phyloP scores from a whole-genome alignment of 345 rosid genomes.

The Reutealis trisperma region DNA sequence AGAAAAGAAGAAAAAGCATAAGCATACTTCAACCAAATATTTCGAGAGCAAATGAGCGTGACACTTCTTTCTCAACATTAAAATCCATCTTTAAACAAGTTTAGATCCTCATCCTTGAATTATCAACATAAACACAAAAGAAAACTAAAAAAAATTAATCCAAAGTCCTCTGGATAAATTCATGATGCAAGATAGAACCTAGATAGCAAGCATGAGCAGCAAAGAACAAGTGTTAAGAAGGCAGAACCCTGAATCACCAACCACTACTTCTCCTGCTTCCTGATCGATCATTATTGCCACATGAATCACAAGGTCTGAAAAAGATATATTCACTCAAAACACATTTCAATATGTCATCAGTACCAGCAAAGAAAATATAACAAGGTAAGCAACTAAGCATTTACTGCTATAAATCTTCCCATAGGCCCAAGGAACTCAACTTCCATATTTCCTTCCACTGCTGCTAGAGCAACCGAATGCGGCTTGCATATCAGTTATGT shows the following conservation, averaged over 20 bases:
- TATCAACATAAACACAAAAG: too few species aligned
- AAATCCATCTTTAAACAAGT: too few species aligned
- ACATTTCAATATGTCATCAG: not conserved
- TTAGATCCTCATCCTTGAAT: too few species aligned
- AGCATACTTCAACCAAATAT: too few species aligned
- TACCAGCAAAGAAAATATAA: not conserved
- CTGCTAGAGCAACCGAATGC: not conserved
- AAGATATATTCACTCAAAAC: not conserved
- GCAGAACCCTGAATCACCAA: constrained; percentile 6
- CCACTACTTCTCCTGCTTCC: not conserved
- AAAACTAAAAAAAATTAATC: too few species aligned
- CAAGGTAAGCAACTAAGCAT: not conserved
- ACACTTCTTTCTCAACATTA: too few species aligned
- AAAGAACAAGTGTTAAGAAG: not conserved
- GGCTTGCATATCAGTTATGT: too few species aligned
- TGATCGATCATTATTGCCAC: not conserved
- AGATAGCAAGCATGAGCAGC: not conserved
- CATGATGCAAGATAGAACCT: not conserved
- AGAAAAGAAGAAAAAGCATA: too few species aligned
- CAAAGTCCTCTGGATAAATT: too few species aligned
- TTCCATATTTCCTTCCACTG: not conserved
- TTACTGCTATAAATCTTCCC: not conserved
- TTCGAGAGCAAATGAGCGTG: too few species aligned
- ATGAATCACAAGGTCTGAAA: not conserved
- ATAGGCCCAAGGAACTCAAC: not conserved